Evolutionary conservation across 2,329 filamentous ascomycete species (phyloP), one percentile per base, ranked within the genome.

Genomic region (Penicillium aurantiogriseum): DNA sequence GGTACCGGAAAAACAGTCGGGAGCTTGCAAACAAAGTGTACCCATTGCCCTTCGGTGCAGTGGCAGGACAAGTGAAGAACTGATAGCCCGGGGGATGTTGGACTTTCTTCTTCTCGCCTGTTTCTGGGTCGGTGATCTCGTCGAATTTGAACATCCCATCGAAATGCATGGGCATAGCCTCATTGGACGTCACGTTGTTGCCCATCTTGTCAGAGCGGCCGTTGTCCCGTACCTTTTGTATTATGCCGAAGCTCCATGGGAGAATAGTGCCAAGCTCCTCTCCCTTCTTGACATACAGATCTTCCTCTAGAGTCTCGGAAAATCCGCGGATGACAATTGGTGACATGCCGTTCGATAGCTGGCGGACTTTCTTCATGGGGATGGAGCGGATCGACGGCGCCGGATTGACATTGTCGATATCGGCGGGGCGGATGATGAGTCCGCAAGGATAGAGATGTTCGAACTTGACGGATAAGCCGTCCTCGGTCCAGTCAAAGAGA

Each of bases 141-240:
- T 75, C 73, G 0, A 81, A 80, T 63, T 84, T 84, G 73, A 84
- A 85, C 29, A 84, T 69, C 0, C 83, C 83, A 49, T 85, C 83
- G 38, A 79, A 85, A 61, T 85, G 83, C 67, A 83, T 83, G 0
- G 83, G 82, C 81, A 85, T 83, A 59, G 79, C 79, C 57, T 84
- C 81, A 2, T 77, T 75, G 0, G 80, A 82, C 2, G 83, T 73
- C 3, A 84, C 80, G 40, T 83, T 84, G 60, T 84, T 84, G 21
- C 79, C 68, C 0, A 78, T 76, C 11, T 74, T 69, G 0, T 76
- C 74, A 6, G 80, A 73, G 1, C 69, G 67, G 0, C 79, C 80
- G 2, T 73, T 72, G 59, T 83, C 81, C 59, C 81, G 81, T 39
- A 83, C 80, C 51, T 82, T 79, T 1, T 82, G 74, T 2, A 83